phyloP scores from a whole-genome alignment of 2,329 filamentous ascomycete species.

The Periconia digitata region DNA sequence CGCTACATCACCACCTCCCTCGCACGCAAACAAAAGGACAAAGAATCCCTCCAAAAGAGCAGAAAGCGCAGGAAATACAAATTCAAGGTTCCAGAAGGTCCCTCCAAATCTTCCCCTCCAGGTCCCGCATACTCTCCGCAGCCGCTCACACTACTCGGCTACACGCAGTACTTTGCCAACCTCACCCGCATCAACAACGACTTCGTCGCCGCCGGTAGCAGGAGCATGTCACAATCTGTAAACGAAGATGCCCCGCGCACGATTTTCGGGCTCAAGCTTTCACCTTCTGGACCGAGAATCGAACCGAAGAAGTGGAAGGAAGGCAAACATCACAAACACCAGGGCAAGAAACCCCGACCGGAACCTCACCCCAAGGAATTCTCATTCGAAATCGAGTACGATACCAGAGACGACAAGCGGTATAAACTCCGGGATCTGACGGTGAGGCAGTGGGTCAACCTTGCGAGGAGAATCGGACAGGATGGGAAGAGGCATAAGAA shows the following conservation, averaged over 20 bases:
- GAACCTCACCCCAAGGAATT: conserved; percentile 66
- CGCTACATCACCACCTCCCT: conserved; percentile 49
- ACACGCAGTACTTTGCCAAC: conserved; percentile 92
- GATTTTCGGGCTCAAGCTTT: conserved; percentile 31
- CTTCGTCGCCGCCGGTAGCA: conserved; percentile 37
- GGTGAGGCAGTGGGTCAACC: conserved; percentile 74
- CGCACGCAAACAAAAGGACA: conserved; percentile 43
- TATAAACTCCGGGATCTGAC: conserved; percentile 83
- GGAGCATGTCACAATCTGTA: conserved; percentile 7
- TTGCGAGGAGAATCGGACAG: conserved; percentile 77
- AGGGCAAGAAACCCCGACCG: conserved; percentile 46
- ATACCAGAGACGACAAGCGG: conserved; percentile 72
- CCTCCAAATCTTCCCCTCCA: conserved; percentile 70
- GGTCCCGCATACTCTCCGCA: conserved; percentile 92
- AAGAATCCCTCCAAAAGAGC: conserved; percentile 14
- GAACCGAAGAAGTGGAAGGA: conserved; percentile 58
- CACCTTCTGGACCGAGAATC: conserved; percentile 25
- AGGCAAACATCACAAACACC: conserved; percentile 65
- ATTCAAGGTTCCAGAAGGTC: conserved; percentile 65
- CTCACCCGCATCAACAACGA: conserved; percentile 86
- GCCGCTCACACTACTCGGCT: conserved; percentile 74
- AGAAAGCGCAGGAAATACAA: conserved; percentile 46
- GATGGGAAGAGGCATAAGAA: conserved; percentile 58
- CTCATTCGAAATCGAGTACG: conserved; percentile 80
- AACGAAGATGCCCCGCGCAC: conserved; percentile 4